phyloP scores from a whole-genome alignment of 495 filamentous ascomycete species.

The Penicillium crystallinum region DNA sequence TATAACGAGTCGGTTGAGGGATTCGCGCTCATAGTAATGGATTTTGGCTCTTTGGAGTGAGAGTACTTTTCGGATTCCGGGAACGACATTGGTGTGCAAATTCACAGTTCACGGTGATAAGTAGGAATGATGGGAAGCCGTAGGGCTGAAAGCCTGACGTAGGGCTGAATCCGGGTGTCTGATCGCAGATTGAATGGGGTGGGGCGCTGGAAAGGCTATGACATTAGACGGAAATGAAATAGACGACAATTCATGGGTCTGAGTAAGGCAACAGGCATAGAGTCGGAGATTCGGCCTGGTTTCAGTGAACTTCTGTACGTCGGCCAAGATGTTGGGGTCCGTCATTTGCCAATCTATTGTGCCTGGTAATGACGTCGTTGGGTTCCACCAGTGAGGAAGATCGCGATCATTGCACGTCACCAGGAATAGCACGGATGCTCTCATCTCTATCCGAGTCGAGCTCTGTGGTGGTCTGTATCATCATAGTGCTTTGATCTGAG shows the following conservation, averaged over 20 bases:
- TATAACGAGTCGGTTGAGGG: not conserved
- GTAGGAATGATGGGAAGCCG: conserved; percentile 8
- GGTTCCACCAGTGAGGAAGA: not conserved
- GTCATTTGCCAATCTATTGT: conserved; percentile 3
- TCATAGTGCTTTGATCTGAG: too few species aligned
- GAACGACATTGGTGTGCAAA: not conserved
- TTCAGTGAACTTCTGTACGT: not conserved
- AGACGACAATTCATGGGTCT: not conserved
- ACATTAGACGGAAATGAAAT: not conserved
- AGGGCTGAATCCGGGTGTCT: conserved; percentile 1
- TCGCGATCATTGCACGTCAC: not conserved
- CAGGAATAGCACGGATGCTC: not conserved
- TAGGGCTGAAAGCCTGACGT: conserved; percentile 19
- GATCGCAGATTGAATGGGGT: not conserved
- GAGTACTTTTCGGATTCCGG: not conserved
- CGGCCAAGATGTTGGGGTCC: conserved; percentile 14
- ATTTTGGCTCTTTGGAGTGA: not conserved
- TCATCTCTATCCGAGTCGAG: not conserved
- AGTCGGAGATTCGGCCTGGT: not conserved
- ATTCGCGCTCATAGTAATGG: not conserved
- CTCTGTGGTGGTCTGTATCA: too few species aligned
- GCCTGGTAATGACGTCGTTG: conserved; percentile 20
- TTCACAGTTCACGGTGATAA: not conserved
- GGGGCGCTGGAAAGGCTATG: conserved; percentile 2
- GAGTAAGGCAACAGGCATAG: conserved; percentile 9